Conservation (phyloP, 2,329 filamentous ascomycete genomes). For the Metarhizium anisopliae region DNA sequence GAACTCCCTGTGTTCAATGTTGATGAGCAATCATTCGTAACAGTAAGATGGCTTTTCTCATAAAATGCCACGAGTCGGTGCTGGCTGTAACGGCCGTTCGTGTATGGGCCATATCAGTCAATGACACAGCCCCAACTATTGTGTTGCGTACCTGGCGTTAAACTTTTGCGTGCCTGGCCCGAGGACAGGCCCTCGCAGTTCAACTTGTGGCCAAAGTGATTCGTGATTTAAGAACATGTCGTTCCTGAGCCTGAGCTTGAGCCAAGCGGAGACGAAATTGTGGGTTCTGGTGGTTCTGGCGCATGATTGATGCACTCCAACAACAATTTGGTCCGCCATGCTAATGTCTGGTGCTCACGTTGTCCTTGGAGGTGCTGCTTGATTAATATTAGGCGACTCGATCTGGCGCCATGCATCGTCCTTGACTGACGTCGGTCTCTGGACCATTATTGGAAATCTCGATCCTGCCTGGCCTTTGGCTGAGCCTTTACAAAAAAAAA, state of each 20-base stretch:
- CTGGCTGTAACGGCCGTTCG: neutral
- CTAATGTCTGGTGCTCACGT: neutral
- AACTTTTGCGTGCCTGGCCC: neutral
- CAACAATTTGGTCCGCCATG: neutral
- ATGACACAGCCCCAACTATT: neutral
- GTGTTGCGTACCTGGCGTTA: neutral
- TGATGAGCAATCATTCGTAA: neutral
- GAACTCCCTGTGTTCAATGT: neutral
- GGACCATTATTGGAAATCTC: neutral
- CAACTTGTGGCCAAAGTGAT: neutral
- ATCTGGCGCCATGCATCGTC: neutral
- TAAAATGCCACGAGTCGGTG: neutral
- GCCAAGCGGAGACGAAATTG: neutral
- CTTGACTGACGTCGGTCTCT: neutral
- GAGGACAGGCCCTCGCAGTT: neutral
- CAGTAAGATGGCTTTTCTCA: neutral
- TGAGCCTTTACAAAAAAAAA: neutral
- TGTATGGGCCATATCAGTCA: neutral
- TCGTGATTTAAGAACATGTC: neutral
- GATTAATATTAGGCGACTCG: neutral
- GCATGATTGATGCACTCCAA: neutral
- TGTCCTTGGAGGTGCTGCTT: neutral
- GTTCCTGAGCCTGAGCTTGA: neutral
- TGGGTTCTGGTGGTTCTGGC: neutral
- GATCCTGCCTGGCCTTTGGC: neutral